A percentile compares a stretch with the other conserved stretches of the same genome.
These are phyloP conservation scores for Echinosphaeria canescens DNA, from an alignment of 2,329 filamentous ascomycete species.

Conservation along the genomic window DNA sequence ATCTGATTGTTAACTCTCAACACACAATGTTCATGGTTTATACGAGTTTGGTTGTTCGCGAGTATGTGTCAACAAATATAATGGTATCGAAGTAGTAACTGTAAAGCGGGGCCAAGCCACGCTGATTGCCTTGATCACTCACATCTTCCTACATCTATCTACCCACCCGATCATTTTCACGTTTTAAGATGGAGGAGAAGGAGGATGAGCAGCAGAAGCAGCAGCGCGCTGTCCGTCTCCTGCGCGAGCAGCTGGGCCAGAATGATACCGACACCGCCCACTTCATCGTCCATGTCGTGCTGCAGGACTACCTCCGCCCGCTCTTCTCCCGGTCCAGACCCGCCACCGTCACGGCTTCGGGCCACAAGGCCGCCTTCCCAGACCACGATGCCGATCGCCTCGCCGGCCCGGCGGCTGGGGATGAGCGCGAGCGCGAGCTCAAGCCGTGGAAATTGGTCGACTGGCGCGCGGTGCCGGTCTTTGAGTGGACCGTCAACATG, in stretches of 20 bases:
- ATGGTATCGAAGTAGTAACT: too few species aligned
- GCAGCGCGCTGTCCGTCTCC: constrained; percentile 11
- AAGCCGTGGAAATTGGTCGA: constrained; percentile 40
- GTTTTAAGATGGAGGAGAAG: too few species aligned
- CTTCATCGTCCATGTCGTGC: constrained; percentile 31
- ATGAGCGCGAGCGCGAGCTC: constrained; percentile 14
- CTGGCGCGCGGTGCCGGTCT: constrained; percentile 27
- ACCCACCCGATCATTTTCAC: too few species aligned
- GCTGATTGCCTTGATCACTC: too few species aligned
- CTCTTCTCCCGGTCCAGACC: constrained; percentile 39
- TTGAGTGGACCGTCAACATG: constrained; percentile 35
- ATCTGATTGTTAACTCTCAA: too few species aligned
- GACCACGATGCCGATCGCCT: constrained; percentile 13
- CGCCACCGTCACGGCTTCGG: constrained; percentile 28
- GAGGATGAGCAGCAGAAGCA: constrained; percentile 9
- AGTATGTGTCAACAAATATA: too few species aligned
- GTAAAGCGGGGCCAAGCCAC: too few species aligned
- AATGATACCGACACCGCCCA: too few species aligned
- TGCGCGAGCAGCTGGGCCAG: constrained; percentile 9
- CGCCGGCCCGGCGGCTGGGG: constrained; percentile 10
- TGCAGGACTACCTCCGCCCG: constrained; percentile 41
- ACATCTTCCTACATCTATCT: too few species aligned
- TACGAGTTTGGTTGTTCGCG: too few species aligned
- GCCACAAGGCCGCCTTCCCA: constrained; percentile 27
- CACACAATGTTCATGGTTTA: too few species aligned